Evolutionary conservation across 768 basidiomycete genomes (phyloP).

Genomic region (Agaricus blazei): DNA sequence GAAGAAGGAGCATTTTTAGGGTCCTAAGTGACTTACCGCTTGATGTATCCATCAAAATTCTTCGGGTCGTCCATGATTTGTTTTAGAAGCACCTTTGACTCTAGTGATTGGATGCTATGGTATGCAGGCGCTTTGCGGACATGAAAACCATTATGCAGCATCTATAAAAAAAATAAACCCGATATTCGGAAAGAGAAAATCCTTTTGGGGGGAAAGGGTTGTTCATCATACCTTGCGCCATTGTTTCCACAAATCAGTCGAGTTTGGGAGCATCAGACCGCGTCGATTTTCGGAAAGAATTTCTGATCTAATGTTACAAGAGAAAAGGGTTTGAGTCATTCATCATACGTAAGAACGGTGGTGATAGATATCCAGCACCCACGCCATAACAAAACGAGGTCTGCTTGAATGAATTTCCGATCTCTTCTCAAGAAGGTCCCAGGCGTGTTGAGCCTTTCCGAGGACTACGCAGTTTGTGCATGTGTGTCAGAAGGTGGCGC

Average conservation of each 20-base stretch:
- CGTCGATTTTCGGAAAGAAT: constrained; percentile 42
- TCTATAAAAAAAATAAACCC: constrained; percentile 17
- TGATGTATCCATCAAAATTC: constrained; percentile 34
- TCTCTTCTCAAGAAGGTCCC: constrained; percentile 26
- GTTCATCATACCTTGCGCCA: constrained; percentile 35
- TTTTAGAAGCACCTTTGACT: constrained; percentile 38
- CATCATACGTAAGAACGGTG: background rate
- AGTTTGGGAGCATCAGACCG: constrained; percentile 38
- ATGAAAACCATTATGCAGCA: constrained; percentile 41
- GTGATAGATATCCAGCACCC: constrained; percentile 2
- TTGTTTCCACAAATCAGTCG: constrained; percentile 38
- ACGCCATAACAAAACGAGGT: constrained; percentile 25
- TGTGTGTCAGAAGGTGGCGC: background rate
- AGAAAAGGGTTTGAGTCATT: background rate
- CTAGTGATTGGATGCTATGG: constrained; percentile 40
- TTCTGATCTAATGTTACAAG: constrained; percentile 28
- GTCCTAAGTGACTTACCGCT: constrained; percentile 22
- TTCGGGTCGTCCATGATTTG: constrained; percentile 35
- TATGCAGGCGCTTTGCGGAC: constrained; percentile 36
- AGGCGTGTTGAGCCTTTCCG: constrained; percentile 24
- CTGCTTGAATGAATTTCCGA: constrained; percentile 28
- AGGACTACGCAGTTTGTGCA: constrained; percentile 12
- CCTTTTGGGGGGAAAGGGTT: background rate
- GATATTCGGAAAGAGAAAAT: background rate
- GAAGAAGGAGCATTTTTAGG: background rate